phyloP scores from a whole-genome alignment of 768 basidiomycete genomes.

The Russula brevipes region DNA sequence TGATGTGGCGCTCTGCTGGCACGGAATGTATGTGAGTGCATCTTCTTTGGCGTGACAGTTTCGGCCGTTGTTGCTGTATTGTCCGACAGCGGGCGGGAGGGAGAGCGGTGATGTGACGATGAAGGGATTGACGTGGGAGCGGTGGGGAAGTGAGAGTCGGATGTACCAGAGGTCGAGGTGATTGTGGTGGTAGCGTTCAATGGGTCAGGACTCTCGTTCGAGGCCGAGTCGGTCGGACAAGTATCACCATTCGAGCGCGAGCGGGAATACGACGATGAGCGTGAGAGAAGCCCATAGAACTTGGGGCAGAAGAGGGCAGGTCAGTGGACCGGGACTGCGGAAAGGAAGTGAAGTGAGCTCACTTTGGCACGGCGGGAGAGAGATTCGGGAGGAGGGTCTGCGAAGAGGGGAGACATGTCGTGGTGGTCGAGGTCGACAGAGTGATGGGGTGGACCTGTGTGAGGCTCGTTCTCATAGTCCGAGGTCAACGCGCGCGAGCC shows the following conservation, averaged over 20 bases:
- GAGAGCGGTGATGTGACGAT: conserved; percentile 44
- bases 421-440: conserved; percentile 24
- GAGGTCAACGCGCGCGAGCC: conserved; percentile 22
- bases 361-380: conserved; percentile 22
- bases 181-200: conserved; percentile 25
- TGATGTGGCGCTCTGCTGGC: conserved; percentile 8
- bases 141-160: conserved; percentile 22
- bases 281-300: conserved; percentile 54
- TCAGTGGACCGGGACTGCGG: background rate
- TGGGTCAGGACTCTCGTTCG: conserved; percentile 25
- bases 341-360: background rate
- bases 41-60: conserved; percentile 45
- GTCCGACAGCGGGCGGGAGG: conserved; percentile 60
- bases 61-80: conserved; percentile 58
- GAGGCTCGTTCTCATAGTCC: conserved; percentile 26
- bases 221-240: conserved; percentile 25
- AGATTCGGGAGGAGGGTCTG: conserved; percentile 10
- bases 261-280: conserved; percentile 53
- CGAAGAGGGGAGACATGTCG: conserved; percentile 21
- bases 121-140: conserved; percentile 32
- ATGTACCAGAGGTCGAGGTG: conserved; percentile 23
- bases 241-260: conserved; percentile 38
- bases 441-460: conserved; percentile 8
- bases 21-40: conserved; percentile 21
- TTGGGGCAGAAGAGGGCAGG: conserved; percentile 26